phyloP scores from a whole-genome alignment of 75 land plant genomes.

The Pinus tabuliformis region DNA sequence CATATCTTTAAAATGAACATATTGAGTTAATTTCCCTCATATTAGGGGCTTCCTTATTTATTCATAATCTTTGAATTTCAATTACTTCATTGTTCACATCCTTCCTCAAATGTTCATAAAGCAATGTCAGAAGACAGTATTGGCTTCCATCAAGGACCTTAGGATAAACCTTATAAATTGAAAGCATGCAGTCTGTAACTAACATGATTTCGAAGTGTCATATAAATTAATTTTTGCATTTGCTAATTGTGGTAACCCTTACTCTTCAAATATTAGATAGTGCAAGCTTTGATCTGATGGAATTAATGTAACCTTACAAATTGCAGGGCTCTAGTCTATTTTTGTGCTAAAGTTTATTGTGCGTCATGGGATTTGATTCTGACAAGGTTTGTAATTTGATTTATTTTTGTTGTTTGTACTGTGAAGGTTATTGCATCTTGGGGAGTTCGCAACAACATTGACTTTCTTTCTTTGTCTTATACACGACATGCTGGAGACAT shows the following conservation, averaged over 20 bases:
- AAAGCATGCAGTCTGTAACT: not conserved
- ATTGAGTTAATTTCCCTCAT: no score
- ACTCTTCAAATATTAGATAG: not conserved
- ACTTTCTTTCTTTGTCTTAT: conserved; percentile 82
- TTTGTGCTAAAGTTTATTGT: not conserved
- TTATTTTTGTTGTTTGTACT: not conserved
- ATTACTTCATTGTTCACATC: not conserved
- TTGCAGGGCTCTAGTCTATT: not conserved
- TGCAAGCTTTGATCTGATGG: not conserved
- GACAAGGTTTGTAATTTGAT: not conserved
- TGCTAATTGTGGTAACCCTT: not conserved
- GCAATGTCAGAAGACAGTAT: no score
- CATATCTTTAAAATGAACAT: no score
- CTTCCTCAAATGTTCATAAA: no score
- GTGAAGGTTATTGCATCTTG: conserved; percentile 60
- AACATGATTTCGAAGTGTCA: not conserved
- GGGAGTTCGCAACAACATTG: conserved; percentile 83
- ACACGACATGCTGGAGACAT: conserved; percentile 90
- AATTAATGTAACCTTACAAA: not conserved
- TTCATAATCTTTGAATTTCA: not conserved
- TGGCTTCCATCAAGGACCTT: no score
- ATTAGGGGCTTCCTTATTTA: no score
- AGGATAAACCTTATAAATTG: not conserved
- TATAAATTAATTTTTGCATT: not conserved
- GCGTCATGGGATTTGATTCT: not conserved